Evolutionary conservation across 768 basidiomycete species (phyloP).

Genomic region (Pleurotus tuber-regium): DNA sequence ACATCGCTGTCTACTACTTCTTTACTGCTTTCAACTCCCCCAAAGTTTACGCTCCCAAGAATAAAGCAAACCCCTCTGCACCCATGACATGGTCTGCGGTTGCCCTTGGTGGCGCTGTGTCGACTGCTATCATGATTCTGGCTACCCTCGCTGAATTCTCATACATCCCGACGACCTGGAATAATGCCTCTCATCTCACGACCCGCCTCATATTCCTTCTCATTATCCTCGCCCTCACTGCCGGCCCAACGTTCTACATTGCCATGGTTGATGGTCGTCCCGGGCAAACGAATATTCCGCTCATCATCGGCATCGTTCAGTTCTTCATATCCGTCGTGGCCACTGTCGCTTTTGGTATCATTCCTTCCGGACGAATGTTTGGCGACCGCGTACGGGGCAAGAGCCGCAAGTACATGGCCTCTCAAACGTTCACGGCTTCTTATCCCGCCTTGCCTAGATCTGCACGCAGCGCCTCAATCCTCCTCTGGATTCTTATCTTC

Average conservation of each 20-base stretch:
- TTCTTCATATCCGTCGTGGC: conserved; percentile 88
- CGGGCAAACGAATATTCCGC: conserved; percentile 62
- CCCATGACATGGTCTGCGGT: conserved; percentile 95
- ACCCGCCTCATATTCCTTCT: conserved; percentile 91
- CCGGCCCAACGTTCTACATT: conserved; percentile 92
- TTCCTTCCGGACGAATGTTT: conserved; percentile 98
- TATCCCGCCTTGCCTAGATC: conserved; percentile 76
- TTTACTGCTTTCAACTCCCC: conserved; percentile 98
- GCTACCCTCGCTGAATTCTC: conserved; percentile 95
- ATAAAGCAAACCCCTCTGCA: conserved; percentile 66
- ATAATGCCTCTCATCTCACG: conserved; percentile 95
- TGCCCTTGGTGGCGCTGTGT: conserved; percentile 94
- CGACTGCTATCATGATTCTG: conserved; percentile 89
- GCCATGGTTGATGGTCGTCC: conserved; percentile 74
- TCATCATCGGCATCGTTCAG: conserved; percentile 91
- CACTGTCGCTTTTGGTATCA: conserved; percentile 79
- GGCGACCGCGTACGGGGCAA: conserved; percentile 98
- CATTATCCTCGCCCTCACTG: conserved; percentile 89
- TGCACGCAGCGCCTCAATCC: conserved; percentile 80
- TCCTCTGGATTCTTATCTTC: conserved; percentile 90
- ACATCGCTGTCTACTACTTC: conserved; percentile 92
- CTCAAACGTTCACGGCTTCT: conserved; percentile 97
- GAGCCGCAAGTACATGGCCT: conserved; percentile 97
- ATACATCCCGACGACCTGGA: conserved; percentile 98
- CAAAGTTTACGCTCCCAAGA: conserved; percentile 76